Base-by-base conservation (phyloP, 2,329 filamentous ascomycete genomes). In the Ampelomyces quisqualis region DNA sequence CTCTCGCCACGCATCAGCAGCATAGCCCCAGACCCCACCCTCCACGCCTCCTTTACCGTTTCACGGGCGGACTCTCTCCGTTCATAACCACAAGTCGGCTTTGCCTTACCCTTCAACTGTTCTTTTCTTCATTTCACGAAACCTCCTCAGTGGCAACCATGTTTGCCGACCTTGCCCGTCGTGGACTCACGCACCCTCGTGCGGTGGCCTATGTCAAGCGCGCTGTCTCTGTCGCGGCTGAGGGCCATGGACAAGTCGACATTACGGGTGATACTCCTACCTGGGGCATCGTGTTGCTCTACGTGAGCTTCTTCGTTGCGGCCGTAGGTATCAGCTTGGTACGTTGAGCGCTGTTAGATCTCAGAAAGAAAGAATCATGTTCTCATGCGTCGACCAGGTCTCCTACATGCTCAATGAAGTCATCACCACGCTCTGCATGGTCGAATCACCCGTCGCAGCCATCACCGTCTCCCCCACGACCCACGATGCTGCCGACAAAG, bases 351-450 rank as follows among this genome's bases (percentile, higher is more conserved):
- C n/a, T n/a, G n/a, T n/a, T 33, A 14, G 36, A 26, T 15, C 22
- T 7, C 14, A 8, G 15, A 22, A 17, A 6, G 14, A 26, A 34
- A 36, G 14, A 23, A 22, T 10, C 31, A 28, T 31, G 34, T 30
- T 33, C 47, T 51, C 28, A 51, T 41, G 29, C 3, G 8, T 22
- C 13, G 21, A 27, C 3, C 28, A 69, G 65, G 40, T 68, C 19
- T 60, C 63, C 9, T 86, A 86, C 68, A 81, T 78, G 30, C 77
- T 82, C 51, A 77, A 77, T 40, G 67, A 76, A 41, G 72, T 87
- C 39, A 70, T 86, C 30, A 74, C 78, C 2, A 80, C 79, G 5
- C 75, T 87, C 28, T 75, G 81, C 47, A 80, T 82, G 69, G 73
- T 87, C 55, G 84, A 87, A 65, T 77, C 77, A 32, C 74, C 78